phyloP scores from a whole-genome alignment of 192 early-diverging fungal species.

The Umbelopsis sp. region DNA sequence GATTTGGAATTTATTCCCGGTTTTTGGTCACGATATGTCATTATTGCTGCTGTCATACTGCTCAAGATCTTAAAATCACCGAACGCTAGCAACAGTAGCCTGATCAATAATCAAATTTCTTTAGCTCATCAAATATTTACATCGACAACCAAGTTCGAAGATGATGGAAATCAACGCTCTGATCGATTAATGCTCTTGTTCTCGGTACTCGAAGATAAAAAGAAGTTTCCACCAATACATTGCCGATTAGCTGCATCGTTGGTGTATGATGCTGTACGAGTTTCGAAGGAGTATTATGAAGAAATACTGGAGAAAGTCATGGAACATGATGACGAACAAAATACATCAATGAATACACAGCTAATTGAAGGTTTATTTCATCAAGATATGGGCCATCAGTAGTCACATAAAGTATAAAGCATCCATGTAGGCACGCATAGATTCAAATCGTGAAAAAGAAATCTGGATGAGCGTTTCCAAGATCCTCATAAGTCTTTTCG shows the following conservation, averaged over 20 bases:
- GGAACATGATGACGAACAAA: not conserved
- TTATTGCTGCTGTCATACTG: slow-evolving; percentile 13
- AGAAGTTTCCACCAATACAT: not conserved
- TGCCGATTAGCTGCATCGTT: slow-evolving; percentile 5
- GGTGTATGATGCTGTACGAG: slow-evolving; percentile 9
- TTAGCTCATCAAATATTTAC: slow-evolving; percentile 12
- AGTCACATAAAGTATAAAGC: not conserved
- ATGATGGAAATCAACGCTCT: slow-evolving; percentile 13
- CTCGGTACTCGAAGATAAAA: slow-evolving; percentile 15
- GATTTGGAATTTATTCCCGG: not conserved
- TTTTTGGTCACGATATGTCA: slow-evolving; percentile 7
- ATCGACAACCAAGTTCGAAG: not conserved
- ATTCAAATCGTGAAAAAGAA: slow-evolving; percentile 22
- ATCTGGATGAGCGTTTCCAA: slow-evolving; percentile 23
- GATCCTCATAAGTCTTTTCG: slow-evolving; percentile 13
- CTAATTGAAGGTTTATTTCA: slow-evolving; percentile 3
- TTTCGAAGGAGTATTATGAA: slow-evolving; percentile 13
- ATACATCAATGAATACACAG: not conserved
- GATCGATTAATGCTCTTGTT: slow-evolving; percentile 1
- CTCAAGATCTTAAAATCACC: slow-evolving; percentile 16
- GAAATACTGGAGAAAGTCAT: not conserved
- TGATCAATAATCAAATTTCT: slow-evolving; percentile 17
- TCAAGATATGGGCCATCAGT: not conserved
- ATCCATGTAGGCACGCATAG: not conserved
- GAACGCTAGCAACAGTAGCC: not conserved